These are phyloP conservation scores for Pichia cactophila DNA, from an alignment of 1,139 yeast genomes.

Conservation along the genomic window DNA sequence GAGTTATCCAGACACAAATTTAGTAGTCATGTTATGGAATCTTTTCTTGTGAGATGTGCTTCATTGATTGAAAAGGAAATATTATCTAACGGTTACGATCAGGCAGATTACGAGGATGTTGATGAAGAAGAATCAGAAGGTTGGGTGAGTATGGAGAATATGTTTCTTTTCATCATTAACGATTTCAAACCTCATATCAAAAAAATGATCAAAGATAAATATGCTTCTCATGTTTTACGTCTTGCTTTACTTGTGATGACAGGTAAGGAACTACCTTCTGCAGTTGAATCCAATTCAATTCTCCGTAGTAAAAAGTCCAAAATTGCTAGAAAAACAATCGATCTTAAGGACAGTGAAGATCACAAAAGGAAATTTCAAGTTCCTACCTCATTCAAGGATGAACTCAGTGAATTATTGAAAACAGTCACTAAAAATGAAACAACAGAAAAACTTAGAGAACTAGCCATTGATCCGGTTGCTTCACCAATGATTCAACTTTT, in stretches of 20 bases:
- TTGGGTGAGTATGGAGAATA: slow-evolving; percentile 50
- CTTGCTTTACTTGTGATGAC: slow-evolving; percentile 62
- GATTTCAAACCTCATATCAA: slow-evolving; percentile 58
- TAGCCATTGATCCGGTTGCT: slow-evolving; percentile 71
- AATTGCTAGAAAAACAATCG: slow-evolving; percentile 89
- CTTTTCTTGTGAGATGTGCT: slow-evolving; percentile 70
- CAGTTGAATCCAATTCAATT: slow-evolving; percentile 64
- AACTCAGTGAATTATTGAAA: slow-evolving; percentile 41
- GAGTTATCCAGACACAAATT: slow-evolving; percentile 82
- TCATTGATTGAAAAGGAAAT: slow-evolving; percentile 69
- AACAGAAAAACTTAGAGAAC: slow-evolving; percentile 49
- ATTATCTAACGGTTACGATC: slow-evolving; percentile 29
- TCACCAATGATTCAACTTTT: slow-evolving; percentile 83
- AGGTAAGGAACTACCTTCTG: slow-evolving; percentile 75
- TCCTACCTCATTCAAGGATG: slow-evolving; percentile 65
- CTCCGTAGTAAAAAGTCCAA: slow-evolving; percentile 81
- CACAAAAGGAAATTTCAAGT: slow-evolving; percentile 61
- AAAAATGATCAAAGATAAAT: slow-evolving; percentile 62
- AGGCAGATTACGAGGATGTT: slow-evolving; percentile 28
- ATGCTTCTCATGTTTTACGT: slow-evolving; percentile 84
- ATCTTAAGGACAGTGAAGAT: slow-evolving; percentile 69
- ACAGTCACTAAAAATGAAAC: slow-evolving; percentile 37
- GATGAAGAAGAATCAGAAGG: slow-evolving; percentile 30
- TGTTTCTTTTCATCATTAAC: slow-evolving; percentile 55
- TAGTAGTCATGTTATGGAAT: slow-evolving; percentile 90